Base-by-base conservation (phyloP, 225 moss, liverwort and hornwort genomes). In the Neckera pumila region DNA sequence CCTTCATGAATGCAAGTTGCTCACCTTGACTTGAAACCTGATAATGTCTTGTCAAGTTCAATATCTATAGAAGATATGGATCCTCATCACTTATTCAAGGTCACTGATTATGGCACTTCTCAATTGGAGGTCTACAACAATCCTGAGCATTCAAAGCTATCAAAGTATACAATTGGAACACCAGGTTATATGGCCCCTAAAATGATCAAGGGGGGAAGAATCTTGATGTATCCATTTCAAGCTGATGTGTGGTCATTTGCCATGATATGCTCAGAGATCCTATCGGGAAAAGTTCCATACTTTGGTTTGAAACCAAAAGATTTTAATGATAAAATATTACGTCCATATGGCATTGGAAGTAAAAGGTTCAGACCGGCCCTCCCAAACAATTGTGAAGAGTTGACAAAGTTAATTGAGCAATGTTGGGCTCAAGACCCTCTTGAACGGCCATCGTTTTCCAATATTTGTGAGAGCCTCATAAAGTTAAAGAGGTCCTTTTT, bases 341-440 rank as follows among this genome's bases (percentile, higher is more conserved):
- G 0, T 42, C 0, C 14, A 8, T 1, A 42, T 71, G 26, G 5
- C 4, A 26, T 0, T 0, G 16, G 5, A 0, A 27, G 5, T 43
- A 27, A 2, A 10, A 8, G 5, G 15, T 72, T 43, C 2, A 9
- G 71, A 27, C 71, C 71, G 0, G 1, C 5, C 9, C 25, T 72
- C 5, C 71, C 43, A 0, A 72, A 43, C 71, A 72, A 72, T 43
- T 72, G 27, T 8, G 5, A 72, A 27, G 71, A 72, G 22, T 5
- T 72, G 0, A 72, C 71, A 2, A 16, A 43, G 27, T 72, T 72
- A 10, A 72, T 72, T 3, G 16, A 43, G 16, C 5, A 43, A 16
- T 72, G 71, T 72, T 72, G 71, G 71, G 9, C 16, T 27, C 9
- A 72, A 16, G 71, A 72, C 10, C 71, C 71, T 43, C 71, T 42